Evolutionary conservation across 257 asterid species (phyloP), one percentile per base, ranked within the genome.

Genomic region (Rhazya stricta): DNA sequence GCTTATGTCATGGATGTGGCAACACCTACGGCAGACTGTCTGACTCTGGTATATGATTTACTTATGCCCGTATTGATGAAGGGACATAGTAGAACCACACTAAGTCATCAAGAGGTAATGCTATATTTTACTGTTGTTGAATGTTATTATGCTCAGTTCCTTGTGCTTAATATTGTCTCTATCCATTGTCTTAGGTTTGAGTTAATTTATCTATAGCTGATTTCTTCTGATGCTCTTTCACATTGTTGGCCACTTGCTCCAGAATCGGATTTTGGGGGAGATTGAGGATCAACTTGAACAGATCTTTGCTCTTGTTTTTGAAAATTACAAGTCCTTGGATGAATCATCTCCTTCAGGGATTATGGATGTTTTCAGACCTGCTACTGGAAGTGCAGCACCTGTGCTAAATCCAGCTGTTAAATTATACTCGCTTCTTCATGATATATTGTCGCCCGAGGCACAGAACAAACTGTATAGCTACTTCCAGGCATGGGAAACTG

Each of bases 1-100:
- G 75, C 88, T n/a, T 86, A 86, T 80, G 85, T 86, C 34, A 86
- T 86, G 90, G 90, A 86, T 80, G 90, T 84, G 48, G 90, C 90
- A 37, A 86, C 90, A 9, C 90, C 90, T 66, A 86, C 90, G 7
- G 85, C 90, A 71, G 84, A 86, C 66, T 86, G 90, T 77, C 83
- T 84, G 13, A 76, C 75, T 2, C 72, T 86, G 74, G 86, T 86
- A 25, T 76, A 81, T 39, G 86, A 83, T 60, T 74, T 83, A 21
- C 78, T 86, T 71, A 34, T 80, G 57, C 88, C 86, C 25, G 88
- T 86, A 61, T 66, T 80, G 43, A 84, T 86, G 90, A 86, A 84
- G 75, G 85, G 86, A 68, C 78, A 76, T 51, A 69, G 85, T 56
- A 86, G 80, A 79, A 76, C 80, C 42, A 75, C 82, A 39, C 82